phyloP scores from a whole-genome alignment of 495 filamentous ascomycete genomes.

The Wilcoxina mikolae region DNA sequence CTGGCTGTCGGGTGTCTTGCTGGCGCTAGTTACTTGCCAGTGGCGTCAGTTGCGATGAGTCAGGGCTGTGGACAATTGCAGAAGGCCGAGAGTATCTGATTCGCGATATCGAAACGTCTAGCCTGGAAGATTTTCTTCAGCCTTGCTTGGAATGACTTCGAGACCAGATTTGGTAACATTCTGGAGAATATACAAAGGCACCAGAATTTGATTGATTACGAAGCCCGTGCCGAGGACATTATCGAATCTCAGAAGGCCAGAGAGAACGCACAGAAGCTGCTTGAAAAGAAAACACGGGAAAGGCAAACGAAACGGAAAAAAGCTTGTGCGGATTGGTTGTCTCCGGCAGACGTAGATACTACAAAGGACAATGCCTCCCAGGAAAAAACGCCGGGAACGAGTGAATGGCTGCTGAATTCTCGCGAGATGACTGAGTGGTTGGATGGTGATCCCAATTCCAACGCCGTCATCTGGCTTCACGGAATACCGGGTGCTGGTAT shows the following conservation, averaged over 20 bases:
- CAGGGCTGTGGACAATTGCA: too few species aligned
- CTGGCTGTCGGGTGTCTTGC: neutral
- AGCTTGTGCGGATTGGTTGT: neutral
- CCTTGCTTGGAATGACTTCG: neutral
- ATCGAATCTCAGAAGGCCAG: slow-evolving; percentile 11
- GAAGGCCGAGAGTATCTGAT: too few species aligned
- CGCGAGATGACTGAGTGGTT: slow-evolving; percentile 16
- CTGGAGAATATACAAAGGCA: slow-evolving; percentile 20
- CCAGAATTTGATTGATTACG: slow-evolving; percentile 15
- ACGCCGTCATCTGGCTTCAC: slow-evolving; percentile 25
- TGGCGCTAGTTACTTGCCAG: too few species aligned
- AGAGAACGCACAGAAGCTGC: slow-evolving; percentile 15
- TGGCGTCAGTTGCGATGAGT: too few species aligned
- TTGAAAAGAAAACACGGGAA: slow-evolving; percentile 5
- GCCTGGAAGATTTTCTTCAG: neutral
- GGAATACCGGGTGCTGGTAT: slow-evolving; percentile 29
- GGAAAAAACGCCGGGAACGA: slow-evolving; percentile 14
- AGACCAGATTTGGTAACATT: slow-evolving; percentile 13
- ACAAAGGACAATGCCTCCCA: slow-evolving; percentile 5
- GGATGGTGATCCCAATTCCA: slow-evolving; percentile 5
- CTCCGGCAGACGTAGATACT: neutral
- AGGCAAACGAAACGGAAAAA: neutral
- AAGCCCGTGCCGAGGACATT: slow-evolving; percentile 15
- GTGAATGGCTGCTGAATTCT: slow-evolving; percentile 21
- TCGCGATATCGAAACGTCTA: too few species aligned